Percentiles rank a stretch among this genome's conserved stretches.
phyloP scores from a whole-genome alignment of 768 basidiomycete genomes.

The Phlebiopsis flavidoalba region DNA sequence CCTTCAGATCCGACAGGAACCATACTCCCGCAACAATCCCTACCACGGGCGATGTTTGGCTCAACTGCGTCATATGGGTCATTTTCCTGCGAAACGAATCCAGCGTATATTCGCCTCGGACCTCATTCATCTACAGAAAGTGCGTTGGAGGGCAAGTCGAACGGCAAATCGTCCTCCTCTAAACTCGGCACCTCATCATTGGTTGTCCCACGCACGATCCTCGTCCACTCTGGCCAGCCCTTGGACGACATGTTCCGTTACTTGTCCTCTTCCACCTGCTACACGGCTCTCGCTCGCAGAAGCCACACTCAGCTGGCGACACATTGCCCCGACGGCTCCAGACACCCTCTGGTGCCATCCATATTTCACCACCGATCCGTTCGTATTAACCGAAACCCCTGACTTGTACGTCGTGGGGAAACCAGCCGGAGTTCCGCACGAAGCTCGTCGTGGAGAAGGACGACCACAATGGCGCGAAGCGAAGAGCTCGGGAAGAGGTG shows the following conservation, averaged over 20 bases:
- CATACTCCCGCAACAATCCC: constrained; percentile 89
- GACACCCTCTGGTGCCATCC: constrained; percentile 99
- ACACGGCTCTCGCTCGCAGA: constrained; percentile 73
- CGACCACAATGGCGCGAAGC: constrained; percentile 4
- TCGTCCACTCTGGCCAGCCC: constrained; percentile 90
- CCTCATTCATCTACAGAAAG: constrained; percentile 26
- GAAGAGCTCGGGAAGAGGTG: constrained; percentile 34
- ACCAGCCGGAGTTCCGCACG: constrained; percentile 81
- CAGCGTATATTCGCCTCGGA: constrained; percentile 71
- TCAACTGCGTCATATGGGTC: constrained; percentile 48
- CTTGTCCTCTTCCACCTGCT: constrained; percentile 60
- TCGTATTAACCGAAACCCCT: constrained; percentile 80
- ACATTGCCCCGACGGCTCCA: constrained; percentile 97
- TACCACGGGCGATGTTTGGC: constrained; percentile 91
- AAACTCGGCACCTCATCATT: constrained; percentile 1
- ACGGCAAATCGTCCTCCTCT: constrained; percentile 9
- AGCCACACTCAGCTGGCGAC: constrained; percentile 85
- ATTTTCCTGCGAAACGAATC: constrained; percentile 84
- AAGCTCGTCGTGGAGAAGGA: constrained; percentile 44
- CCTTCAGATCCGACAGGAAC: constrained; percentile 82
- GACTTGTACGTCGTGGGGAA: constrained; percentile 91
- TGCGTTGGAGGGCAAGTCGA: neutral
- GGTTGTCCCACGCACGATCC: constrained; percentile 45
- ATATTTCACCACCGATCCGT: constrained; percentile 82
- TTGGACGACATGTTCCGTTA: constrained; percentile 96